A percentile compares a stretch with the other conserved stretches of the same genome.
Evolutionary conservation across 2,329 filamentous ascomycete genomes (phyloP).

Genomic region (Paramyrothecium roridum): DNA sequence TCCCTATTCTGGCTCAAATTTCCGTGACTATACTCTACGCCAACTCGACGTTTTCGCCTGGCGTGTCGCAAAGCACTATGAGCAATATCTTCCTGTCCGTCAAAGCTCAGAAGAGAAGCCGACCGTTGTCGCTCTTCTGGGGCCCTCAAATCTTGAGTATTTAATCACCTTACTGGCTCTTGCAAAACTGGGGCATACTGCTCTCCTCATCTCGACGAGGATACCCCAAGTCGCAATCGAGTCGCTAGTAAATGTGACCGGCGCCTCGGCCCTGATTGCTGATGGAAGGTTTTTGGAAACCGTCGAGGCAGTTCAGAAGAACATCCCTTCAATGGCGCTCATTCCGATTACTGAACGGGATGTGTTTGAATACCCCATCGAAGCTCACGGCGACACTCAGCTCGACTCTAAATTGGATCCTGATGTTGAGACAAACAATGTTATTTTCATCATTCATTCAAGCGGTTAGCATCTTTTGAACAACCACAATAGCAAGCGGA

Average conservation of each 20-base stretch:
- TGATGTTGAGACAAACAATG: slow-evolving; percentile 16
- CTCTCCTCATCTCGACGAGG: slow-evolving; percentile 31
- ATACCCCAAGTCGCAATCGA: slow-evolving; percentile 28
- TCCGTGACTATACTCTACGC: slow-evolving; percentile 42
- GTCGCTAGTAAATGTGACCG: slow-evolving; percentile 20
- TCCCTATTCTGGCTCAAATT: slow-evolving; percentile 37
- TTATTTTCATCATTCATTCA: slow-evolving; percentile 29
- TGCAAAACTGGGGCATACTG: slow-evolving; percentile 51
- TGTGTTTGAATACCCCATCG: slow-evolving; percentile 25
- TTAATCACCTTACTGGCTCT: slow-evolving; percentile 52
- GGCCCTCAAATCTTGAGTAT: slow-evolving; percentile 51
- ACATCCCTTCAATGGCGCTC: slow-evolving; percentile 12
- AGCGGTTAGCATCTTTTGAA: slow-evolving; percentile 18
- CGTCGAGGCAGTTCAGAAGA: slow-evolving; percentile 11
- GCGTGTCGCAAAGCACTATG: slow-evolving; percentile 20
- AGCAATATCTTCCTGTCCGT: slow-evolving; percentile 14
- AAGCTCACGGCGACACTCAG: slow-evolving; percentile 23
- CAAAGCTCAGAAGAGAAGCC: slow-evolving; percentile 18
- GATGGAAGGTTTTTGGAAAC: slow-evolving; percentile 18
- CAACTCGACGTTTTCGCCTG: slow-evolving; percentile 38
- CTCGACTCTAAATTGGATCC: slow-evolving; percentile 14
- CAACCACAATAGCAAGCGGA: neutral
- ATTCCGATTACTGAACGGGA: slow-evolving; percentile 20
- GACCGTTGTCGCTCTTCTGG: slow-evolving; percentile 45
- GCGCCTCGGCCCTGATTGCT: slow-evolving; percentile 18